These are phyloP conservation scores for Graphilbum sp. DNA, from an alignment of 2,329 filamentous ascomycete genomes.

Conservation along the genomic window DNA sequence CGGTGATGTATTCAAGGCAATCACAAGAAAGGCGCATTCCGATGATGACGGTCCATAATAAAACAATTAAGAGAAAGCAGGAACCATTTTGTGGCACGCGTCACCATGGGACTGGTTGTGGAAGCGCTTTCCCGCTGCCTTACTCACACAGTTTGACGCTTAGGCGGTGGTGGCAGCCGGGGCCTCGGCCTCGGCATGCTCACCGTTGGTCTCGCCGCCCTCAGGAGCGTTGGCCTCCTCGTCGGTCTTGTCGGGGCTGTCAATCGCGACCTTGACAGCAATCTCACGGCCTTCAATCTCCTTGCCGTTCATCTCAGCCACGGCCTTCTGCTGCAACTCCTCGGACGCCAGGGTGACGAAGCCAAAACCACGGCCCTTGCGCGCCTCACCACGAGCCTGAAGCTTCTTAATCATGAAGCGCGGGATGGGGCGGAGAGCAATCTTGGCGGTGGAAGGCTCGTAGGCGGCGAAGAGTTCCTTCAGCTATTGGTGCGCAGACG, in stretches of 20 bases:
- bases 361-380: slow-evolving; percentile 97
- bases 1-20: neutral
- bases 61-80: neutral
- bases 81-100: neutral
- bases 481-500: too few species aligned
- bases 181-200: slow-evolving; percentile 20
- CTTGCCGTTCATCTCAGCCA: slow-evolving; percentile 97
- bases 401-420: slow-evolving; percentile 99
- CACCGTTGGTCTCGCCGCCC: slow-evolving; percentile 23
- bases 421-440: slow-evolving; percentile 92
- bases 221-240: slow-evolving; percentile 57
- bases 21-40: slow-evolving; percentile 1
- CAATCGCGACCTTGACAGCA: slow-evolving; percentile 98
- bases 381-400: slow-evolving; percentile 89
- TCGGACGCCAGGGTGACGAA: slow-evolving; percentile 94
- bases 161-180: slow-evolving; percentile 17
- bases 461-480: slow-evolving; percentile 94
- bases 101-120: slow-evolving; percentile 3
- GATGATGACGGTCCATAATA: slow-evolving; percentile 1
- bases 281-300: slow-evolving; percentile 98
- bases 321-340: slow-evolving; percentile 94
- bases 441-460: slow-evolving; percentile 89
- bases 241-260: slow-evolving; percentile 90
- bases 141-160: slow-evolving; percentile 3
- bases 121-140: slow-evolving; percentile 2